Evolutionary conservation across 2,329 filamentous ascomycete genomes (phyloP).

Genomic region (Furcasterigmium furcatum): DNA sequence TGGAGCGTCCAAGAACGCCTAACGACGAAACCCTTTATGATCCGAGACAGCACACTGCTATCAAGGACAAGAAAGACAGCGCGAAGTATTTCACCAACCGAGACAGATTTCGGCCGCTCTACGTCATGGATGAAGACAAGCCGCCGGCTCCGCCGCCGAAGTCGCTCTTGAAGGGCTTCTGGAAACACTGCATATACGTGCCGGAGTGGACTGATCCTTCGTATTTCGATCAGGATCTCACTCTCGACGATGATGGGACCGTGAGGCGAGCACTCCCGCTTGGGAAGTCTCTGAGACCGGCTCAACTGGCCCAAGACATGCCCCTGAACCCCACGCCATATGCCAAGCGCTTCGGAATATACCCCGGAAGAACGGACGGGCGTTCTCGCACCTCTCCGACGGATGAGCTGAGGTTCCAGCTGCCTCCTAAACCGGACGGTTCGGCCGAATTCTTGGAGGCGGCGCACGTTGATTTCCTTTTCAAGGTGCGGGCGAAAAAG

Average conservation of each 20-base stretch:
- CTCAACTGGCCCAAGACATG: conserved; percentile 15
- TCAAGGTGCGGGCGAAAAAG: too few relatives aligned
- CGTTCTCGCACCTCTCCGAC: conserved; percentile 26
- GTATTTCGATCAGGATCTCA: conserved; percentile 16
- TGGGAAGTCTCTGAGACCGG: conserved; percentile 2
- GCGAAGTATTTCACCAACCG: conserved; percentile 4
- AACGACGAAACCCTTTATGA: too few relatives aligned
- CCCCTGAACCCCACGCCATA: conserved; percentile 18
- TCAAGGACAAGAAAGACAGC: not conserved
- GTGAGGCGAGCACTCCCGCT: not conserved
- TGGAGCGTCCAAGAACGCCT: too few relatives aligned
- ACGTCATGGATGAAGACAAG: not conserved
- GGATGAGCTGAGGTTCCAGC: not conserved
- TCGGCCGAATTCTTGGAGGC: too few relatives aligned
- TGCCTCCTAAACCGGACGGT: not conserved
- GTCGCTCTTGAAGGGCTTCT: not conserved
- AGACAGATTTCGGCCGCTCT: not conserved
- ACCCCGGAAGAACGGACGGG: conserved; percentile 20
- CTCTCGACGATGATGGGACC: not conserved
- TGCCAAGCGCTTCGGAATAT: conserved; percentile 23
- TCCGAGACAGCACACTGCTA: too few relatives aligned
- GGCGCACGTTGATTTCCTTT: too few relatives aligned
- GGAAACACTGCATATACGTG: conserved; percentile 10
- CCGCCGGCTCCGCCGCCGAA: conserved; percentile 4
- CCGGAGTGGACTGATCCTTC: conserved; percentile 22